phyloP scores from a whole-genome alignment of 257 asterid genomes.

The Oldenlandia corymbosa region DNA sequence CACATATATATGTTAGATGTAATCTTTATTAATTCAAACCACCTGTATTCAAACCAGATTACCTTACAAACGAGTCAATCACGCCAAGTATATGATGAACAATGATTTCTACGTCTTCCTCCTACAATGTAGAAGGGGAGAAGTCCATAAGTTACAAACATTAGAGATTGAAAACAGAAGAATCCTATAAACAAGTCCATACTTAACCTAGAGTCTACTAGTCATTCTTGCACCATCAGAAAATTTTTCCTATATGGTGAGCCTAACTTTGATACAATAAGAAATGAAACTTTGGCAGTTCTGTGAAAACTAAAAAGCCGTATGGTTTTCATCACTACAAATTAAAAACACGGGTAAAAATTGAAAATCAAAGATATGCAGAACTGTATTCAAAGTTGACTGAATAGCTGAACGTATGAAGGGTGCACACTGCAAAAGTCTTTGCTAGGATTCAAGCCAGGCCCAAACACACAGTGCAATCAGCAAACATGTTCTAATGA shows the following conservation, averaged over 20 bases:
- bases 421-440: not conserved
- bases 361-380: not conserved
- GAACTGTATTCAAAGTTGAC: not conserved
- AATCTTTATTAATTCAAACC: not conserved
- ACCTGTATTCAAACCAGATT: not conserved
- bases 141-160: conserved; percentile 3
- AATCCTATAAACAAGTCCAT: not conserved
- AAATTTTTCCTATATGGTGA: not conserved
- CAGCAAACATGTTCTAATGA: not conserved
- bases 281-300: not conserved
- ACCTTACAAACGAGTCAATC: conserved; percentile 64
- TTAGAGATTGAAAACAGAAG: not conserved
- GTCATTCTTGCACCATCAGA: not conserved
- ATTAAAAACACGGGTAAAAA: not conserved
- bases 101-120: conserved; percentile 66
- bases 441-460: not conserved
- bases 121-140: conserved; percentile 36
- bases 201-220: not conserved
- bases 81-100: conserved; percentile 68
- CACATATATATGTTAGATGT: not conserved
- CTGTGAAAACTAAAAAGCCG: not conserved
- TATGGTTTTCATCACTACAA: not conserved
- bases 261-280: not conserved
- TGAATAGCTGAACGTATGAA: not conserved
- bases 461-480: not conserved